Percentiles rank a stretch among this genome's conserved stretches.
phyloP scores from a whole-genome alignment of 768 basidiomycete genomes.

The Trametes coccinea region DNA sequence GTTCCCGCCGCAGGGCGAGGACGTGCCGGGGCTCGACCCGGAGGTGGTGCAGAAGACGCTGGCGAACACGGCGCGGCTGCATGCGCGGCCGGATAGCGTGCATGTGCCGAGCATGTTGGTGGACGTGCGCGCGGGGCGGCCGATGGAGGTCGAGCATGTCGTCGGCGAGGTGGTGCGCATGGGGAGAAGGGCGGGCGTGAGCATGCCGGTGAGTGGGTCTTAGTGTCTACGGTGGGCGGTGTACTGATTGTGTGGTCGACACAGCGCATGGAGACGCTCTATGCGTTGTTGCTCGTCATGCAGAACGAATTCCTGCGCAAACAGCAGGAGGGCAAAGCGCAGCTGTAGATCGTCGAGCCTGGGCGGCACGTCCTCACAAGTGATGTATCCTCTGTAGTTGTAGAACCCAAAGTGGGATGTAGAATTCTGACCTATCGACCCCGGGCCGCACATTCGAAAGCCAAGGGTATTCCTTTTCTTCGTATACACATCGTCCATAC shows the following conservation, averaged over 20 bases:
- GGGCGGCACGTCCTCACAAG: too few species aligned
- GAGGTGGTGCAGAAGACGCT: conserved; percentile 42
- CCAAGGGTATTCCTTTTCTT: background rate
- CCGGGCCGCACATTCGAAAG: too few species aligned
- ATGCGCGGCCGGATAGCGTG: conserved; percentile 43
- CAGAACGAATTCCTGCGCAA: conserved; percentile 58
- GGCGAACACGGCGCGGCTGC: conserved; percentile 38
- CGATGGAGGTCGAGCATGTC: conserved; percentile 69
- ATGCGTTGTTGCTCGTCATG: conserved; percentile 56
- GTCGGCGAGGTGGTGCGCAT: conserved; percentile 60
- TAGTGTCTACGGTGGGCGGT: background rate
- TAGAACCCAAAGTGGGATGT: background rate
- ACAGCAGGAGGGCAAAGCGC: background rate
- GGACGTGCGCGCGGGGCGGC: conserved; percentile 52
- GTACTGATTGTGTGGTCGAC: background rate
- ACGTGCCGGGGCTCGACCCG: conserved; percentile 46
- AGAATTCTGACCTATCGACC: background rate
- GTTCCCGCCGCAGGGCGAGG: conserved; percentile 42
- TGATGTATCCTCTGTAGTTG: background rate
- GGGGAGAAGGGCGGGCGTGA: conserved; percentile 45
- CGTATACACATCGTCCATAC: background rate
- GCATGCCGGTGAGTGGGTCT: conserved; percentile 48
- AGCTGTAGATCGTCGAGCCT: background rate
- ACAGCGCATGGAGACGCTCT: conserved; percentile 66
- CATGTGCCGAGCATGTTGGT: conserved; percentile 65